Percentiles rank a stretch among this genome's conserved stretches.
phyloP scores from a whole-genome alignment of 345 rosid genomes.

The Eucalyptus regnans region DNA sequence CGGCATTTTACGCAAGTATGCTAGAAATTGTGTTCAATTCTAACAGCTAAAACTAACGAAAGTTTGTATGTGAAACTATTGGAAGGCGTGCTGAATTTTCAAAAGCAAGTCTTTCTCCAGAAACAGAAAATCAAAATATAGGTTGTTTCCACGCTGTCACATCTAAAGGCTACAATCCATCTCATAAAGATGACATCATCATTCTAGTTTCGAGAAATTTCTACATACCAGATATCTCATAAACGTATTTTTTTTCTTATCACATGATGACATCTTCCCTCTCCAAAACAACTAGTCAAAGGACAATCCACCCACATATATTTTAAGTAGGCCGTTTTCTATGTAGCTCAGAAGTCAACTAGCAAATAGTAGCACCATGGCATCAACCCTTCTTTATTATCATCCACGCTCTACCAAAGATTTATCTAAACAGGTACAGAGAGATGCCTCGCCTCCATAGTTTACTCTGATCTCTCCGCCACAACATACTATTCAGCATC shows the following conservation, averaged over 20 bases:
- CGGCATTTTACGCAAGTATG: not conserved
- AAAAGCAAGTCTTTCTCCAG: not conserved
- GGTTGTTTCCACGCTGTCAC: not conserved
- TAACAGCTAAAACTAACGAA: not conserved
- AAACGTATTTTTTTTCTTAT: not conserved
- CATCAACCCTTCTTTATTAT: not conserved
- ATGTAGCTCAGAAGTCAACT: not conserved
- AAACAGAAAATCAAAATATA: not conserved
- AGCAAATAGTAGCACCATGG: not conserved
- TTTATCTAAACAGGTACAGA: not conserved
- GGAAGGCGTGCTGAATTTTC: not conserved
- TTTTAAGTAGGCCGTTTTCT: not conserved
- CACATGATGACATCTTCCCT: not conserved
- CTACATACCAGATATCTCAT: not conserved
- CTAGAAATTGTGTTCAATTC: not conserved
- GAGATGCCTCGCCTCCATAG: not conserved
- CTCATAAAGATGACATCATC: not conserved
- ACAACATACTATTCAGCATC: not conserved
- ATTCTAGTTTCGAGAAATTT: not conserved
- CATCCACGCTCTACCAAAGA: not conserved
- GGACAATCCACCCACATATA: not conserved
- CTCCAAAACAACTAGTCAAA: not conserved
- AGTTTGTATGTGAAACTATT: not conserved
- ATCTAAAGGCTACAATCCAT: not conserved
- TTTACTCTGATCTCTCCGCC: not conserved